Conservation (phyloP, 2,329 filamentous ascomycete genomes). For the Coleophoma eucalyptorum region DNA sequence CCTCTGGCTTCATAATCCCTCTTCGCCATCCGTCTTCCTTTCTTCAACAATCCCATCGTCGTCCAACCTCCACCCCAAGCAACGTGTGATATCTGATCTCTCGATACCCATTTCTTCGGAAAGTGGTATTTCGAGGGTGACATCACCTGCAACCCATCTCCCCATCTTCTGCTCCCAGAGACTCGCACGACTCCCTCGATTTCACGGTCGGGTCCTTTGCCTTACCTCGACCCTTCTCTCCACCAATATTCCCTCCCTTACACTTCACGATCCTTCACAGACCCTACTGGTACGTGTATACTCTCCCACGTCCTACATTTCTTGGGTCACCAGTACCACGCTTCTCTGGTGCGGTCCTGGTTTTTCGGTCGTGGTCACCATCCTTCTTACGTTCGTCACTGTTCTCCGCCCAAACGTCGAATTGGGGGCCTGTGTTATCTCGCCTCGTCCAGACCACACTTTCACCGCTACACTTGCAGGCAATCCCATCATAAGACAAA, state of each 20-base stretch:
- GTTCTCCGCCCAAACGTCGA: not conserved
- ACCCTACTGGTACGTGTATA: not conserved
- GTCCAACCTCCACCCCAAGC: not conserved
- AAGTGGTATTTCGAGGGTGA: not conserved
- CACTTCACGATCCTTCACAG: not conserved
- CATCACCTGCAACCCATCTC: not conserved
- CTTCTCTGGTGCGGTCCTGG: not conserved
- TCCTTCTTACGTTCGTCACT: not conserved
- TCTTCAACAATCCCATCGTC: not conserved
- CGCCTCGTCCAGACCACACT: not conserved
- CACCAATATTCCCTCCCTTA: not conserved
- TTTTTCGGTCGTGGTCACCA: not conserved
- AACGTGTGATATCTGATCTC: not conserved
- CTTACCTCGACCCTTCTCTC: not conserved
- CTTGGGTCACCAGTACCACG: not conserved
- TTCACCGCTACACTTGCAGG: not conserved
- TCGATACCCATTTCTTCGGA: not conserved
- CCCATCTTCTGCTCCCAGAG: not conserved
- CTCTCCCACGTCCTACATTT: too few relatives aligned
- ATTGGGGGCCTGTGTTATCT: not conserved
- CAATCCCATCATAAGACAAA: conserved; percentile 11
- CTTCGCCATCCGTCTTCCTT: not conserved
- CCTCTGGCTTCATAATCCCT: not conserved
- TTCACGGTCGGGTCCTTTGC: not conserved
- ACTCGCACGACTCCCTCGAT: not conserved